Evolutionary conservation across 306 rosid genomes (phyloP).

Genomic region (Trifolium repens): DNA sequence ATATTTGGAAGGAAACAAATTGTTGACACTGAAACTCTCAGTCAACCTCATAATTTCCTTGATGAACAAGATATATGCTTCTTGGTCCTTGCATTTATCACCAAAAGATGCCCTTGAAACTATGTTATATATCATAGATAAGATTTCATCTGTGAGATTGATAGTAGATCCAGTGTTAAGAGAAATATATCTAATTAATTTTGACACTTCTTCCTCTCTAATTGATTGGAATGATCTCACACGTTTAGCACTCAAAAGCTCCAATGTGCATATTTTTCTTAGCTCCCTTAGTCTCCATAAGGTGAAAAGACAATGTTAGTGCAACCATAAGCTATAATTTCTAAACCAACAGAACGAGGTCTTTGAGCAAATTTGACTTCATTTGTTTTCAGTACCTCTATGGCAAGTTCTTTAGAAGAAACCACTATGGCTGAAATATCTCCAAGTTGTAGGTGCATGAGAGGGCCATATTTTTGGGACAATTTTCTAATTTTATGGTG

Average conservation of each 20-base stretch:
- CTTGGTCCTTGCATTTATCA: constrained; percentile 32
- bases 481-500: constrained; percentile 17
- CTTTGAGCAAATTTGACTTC: constrained; percentile 34
- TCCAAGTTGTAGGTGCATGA: constrained; percentile 42
- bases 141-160: not conserved
- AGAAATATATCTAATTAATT: constrained; percentile 2
- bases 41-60: not conserved
- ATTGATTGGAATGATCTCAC: constrained; percentile 34
- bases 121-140: not conserved
- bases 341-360: constrained; percentile 5
- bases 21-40: constrained; percentile 10
- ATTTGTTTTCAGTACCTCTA: constrained; percentile 44
- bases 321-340: not conserved
- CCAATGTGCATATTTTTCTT: constrained; percentile 40
- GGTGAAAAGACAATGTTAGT: constrained; percentile 32
- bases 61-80: not conserved
- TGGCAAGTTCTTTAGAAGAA: constrained; percentile 47
- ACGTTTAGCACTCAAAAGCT: constrained; percentile 39
- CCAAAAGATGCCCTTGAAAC: constrained; percentile 35
- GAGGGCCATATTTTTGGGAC: constrained; percentile 40
- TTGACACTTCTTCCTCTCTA: constrained; percentile 33
- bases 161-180: not conserved
- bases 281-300: constrained; percentile 35
- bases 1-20: constrained; percentile 40
- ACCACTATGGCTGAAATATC: constrained; percentile 27